A percentile compares a stretch with the other conserved stretches of the same genome.
phyloP scores from a whole-genome alignment of 2,329 filamentous ascomycete species.

The Lasiodiplodia sp. region DNA sequence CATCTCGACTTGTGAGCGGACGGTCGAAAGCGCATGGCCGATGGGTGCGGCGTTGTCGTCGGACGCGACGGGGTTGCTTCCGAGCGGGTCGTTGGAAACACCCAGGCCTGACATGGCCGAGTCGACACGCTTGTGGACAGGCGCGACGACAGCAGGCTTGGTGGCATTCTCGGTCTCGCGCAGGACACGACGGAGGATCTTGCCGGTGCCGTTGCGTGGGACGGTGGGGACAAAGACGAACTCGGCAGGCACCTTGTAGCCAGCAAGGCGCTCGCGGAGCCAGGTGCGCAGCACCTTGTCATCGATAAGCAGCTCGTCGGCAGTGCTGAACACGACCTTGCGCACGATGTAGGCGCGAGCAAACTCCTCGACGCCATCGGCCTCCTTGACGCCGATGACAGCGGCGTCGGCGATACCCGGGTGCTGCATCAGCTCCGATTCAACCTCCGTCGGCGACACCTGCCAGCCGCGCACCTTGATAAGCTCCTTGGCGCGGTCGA shows the following conservation, averaged over 20 bases:
- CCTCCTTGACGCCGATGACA: slow-evolving; percentile 46
- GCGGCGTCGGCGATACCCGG: slow-evolving; percentile 49
- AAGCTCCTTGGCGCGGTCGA: slow-evolving; percentile 52
- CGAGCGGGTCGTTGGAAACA: neutral
- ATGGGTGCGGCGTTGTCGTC: neutral
- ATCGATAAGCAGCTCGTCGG: neutral
- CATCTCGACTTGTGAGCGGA: neutral
- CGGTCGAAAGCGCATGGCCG: neutral
- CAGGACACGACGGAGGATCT: slow-evolving; percentile 26
- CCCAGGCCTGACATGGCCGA: neutral
- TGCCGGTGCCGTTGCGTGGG: slow-evolving; percentile 27
- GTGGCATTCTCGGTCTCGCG: neutral
- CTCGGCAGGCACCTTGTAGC: slow-evolving; percentile 28
- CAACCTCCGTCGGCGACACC: slow-evolving; percentile 58
- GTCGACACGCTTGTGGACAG: slow-evolving; percentile 3
- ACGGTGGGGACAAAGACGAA: slow-evolving; percentile 4
- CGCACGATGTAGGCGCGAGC: slow-evolving; percentile 46
- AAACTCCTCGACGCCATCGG: slow-evolving; percentile 39
- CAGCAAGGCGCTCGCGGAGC: slow-evolving; percentile 18
- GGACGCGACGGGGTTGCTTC: neutral
- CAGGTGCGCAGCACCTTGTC: neutral
- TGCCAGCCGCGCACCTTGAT: slow-evolving; percentile 60
- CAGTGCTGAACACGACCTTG: slow-evolving; percentile 30
- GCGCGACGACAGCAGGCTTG: neutral
- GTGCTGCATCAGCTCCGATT: slow-evolving; percentile 54